phyloP scores from a whole-genome alignment of 768 basidiomycete species.

The Lactarius deliciosus region DNA sequence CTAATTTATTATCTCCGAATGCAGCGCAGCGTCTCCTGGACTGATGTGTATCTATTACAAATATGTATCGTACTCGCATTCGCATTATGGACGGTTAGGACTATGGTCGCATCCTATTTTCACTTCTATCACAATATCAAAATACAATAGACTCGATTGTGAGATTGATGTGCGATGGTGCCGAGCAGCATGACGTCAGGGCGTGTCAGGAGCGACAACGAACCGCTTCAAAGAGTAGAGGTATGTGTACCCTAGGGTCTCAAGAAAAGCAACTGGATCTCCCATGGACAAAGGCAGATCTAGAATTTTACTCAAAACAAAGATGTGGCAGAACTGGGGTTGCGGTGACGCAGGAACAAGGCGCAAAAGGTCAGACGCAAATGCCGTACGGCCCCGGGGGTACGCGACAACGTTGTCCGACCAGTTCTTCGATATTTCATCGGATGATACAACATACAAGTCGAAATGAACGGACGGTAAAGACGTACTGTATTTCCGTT shows the following conservation, averaged over 20 bases:
- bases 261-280: neutral
- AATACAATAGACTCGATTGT: conserved; percentile 4
- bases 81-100: conserved; percentile 10
- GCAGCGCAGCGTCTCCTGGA: conserved; percentile 4
- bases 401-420: neutral
- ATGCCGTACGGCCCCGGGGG: conserved; percentile 12
- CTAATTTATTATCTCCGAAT: neutral
- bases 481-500: neutral
- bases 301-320: conserved; percentile 7
- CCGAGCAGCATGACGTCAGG: conserved; percentile 24
- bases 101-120: conserved; percentile 6
- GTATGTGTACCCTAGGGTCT: too few relatives aligned
- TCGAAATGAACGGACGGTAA: neutral
- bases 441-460: neutral
- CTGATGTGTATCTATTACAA: conserved; percentile 18
- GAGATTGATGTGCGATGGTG: conserved; percentile 18
- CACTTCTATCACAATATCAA: conserved; percentile 20
- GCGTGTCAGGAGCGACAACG: neutral
- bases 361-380: neutral
- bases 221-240: neutral
- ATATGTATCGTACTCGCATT: conserved; percentile 20
- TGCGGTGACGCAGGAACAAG: neutral
- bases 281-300: conserved; percentile 14
- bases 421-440: neutral
- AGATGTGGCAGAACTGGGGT: conserved; percentile 19